These are phyloP conservation scores for Hamigera avellanea DNA, from an alignment of 495 filamentous ascomycete genomes.

Conservation along the genomic window DNA sequence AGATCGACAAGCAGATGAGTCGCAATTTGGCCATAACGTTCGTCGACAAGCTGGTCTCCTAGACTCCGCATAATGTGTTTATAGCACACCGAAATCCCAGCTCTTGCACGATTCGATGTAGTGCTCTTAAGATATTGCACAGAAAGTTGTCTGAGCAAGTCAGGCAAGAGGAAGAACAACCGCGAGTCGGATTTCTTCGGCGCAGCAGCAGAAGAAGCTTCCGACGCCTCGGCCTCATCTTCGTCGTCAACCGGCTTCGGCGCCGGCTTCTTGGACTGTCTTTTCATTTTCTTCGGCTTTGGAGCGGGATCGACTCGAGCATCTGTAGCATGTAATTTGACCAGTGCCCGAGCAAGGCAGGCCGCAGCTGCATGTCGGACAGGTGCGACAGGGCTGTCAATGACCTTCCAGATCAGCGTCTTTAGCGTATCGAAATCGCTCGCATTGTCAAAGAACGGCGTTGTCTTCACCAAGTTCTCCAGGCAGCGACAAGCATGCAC, in stretches of 20 bases:
- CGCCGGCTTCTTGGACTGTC: constrained; percentile 56
- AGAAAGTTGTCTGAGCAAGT: constrained; percentile 73
- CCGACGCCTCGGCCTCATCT: constrained; percentile 59
- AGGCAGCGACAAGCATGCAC: constrained; percentile 71
- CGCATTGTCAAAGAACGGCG: constrained; percentile 76
- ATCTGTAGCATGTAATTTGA: constrained; percentile 66
- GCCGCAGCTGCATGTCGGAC: constrained; percentile 83
- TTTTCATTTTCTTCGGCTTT: constrained; percentile 64
- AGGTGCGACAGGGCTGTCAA: constrained; percentile 62
- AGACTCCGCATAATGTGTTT: constrained; percentile 64
- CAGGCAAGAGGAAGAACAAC: constrained; percentile 61
- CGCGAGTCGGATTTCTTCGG: constrained; percentile 55
- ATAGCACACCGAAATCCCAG: constrained; percentile 81
- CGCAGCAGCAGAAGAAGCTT: constrained; percentile 52
- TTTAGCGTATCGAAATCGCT: constrained; percentile 83
- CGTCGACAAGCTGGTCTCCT: constrained; percentile 65
- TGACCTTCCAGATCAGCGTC: constrained; percentile 65
- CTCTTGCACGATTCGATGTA: constrained; percentile 68
- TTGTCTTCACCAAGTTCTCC: constrained; percentile 56
- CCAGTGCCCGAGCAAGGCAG: constrained; percentile 64
- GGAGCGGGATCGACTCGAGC: constrained; percentile 41
- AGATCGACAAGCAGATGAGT: constrained; percentile 73
- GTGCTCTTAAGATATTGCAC: constrained; percentile 69
- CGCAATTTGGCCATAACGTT: constrained; percentile 66
- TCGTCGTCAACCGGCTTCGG: constrained; percentile 60